Percentiles rank a stretch among this genome's conserved stretches.
Evolutionary conservation across 805 yeast species (phyloP).

Genomic region (Wickerhamomyces pijperi): DNA sequence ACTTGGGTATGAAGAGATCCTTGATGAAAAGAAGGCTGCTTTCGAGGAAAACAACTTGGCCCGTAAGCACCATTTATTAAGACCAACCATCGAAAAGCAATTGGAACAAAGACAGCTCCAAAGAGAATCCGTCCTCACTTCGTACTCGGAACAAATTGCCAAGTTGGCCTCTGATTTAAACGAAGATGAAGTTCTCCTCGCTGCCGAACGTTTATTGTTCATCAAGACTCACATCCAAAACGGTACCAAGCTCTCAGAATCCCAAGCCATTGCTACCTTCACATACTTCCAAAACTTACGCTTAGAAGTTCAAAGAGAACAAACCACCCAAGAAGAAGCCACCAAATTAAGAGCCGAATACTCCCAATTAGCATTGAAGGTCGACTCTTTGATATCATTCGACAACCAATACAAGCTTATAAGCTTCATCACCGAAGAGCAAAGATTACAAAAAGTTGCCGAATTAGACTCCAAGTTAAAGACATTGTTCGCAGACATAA

Average conservation of each 20-base stretch:
- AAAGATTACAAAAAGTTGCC: conserved; percentile 17
- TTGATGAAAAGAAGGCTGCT: conserved; percentile 36
- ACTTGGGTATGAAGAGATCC: conserved; percentile 56
- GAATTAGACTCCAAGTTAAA: conserved; percentile 14
- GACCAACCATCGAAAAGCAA: conserved; percentile 36
- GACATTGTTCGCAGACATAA: conserved; percentile 10
- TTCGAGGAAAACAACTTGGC: conserved; percentile 51
- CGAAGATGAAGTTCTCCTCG: conserved; percentile 23
- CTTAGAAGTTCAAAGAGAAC: conserved; percentile 6
- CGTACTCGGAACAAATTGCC: conserved; percentile 23
- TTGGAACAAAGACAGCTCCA: conserved; percentile 29
- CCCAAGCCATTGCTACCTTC: conserved; percentile 47
- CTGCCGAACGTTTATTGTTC: conserved; percentile 41
- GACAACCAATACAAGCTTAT: conserved; percentile 32
- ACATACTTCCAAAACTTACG: conserved; percentile 34
- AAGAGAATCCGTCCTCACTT: conserved; percentile 21
- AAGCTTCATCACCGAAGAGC: conserved; percentile 24
- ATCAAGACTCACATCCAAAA: conserved; percentile 44
- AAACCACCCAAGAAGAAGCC: conserved; percentile 22
- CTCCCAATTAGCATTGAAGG: conserved; percentile 20
- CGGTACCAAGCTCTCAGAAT: conserved; percentile 47
- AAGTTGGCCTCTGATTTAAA: conserved; percentile 14
- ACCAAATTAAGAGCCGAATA: conserved; percentile 21
- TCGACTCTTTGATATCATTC: conserved; percentile 38
- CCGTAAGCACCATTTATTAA: conserved; percentile 54